Conservation (phyloP, 2,329 filamentous ascomycete genomes). For the Diaporthe sp. region DNA sequence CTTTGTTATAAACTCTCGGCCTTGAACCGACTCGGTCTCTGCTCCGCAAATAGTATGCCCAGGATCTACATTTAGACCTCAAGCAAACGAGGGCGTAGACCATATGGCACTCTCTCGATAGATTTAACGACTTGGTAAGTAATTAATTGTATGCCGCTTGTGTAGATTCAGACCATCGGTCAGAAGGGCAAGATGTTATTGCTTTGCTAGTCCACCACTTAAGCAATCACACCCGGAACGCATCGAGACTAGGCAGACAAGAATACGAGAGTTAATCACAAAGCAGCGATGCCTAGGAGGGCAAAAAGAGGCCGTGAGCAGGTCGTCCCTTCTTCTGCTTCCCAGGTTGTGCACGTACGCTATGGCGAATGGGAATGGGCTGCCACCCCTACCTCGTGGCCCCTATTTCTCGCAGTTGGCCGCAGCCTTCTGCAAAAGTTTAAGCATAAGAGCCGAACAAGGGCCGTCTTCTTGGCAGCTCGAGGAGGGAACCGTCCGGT, state of each 20-base stretch:
- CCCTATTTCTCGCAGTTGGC: conserved; percentile 24
- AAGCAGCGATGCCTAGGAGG: not conserved
- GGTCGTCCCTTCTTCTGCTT: conserved; percentile 1
- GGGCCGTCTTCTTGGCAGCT: conserved; percentile 20
- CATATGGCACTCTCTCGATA: not conserved
- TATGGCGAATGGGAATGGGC: not conserved
- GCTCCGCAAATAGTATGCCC: not conserved
- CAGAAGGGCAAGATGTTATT: not conserved
- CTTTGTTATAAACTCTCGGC: conserved; percentile 12
- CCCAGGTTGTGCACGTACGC: not conserved
- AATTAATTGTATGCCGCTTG: not conserved
- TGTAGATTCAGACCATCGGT: not conserved
- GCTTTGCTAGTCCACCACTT: not conserved
- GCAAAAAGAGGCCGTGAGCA: conserved; percentile 13
- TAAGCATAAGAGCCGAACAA: conserved; percentile 33
- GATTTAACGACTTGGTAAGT: not conserved
- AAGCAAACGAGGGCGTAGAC: not conserved
- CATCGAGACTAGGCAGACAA: not conserved
- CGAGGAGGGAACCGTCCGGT: conserved; percentile 28
- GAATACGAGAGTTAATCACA: conserved; percentile 27
- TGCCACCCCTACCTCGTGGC: not conserved
- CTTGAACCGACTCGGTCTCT: conserved; percentile 1
- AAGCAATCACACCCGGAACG: not conserved
- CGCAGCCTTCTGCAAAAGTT: conserved; percentile 8
- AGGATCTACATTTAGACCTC: not conserved